These are phyloP conservation scores for Quercus parvula DNA, from an alignment of 306 rosid genomes.

Conservation along the genomic window DNA sequence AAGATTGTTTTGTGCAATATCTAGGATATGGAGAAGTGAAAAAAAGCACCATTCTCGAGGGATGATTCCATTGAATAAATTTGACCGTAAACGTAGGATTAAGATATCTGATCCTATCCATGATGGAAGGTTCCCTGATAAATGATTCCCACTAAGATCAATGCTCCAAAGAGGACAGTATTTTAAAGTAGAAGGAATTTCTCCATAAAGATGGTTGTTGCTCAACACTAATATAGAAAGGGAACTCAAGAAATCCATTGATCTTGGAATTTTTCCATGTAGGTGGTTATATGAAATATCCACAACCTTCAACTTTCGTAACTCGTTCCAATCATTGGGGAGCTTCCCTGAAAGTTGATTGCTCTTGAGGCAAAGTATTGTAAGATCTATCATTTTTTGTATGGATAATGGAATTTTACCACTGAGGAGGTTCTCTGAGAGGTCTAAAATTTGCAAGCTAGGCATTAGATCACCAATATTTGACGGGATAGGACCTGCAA, in stretches of 20 bases:
- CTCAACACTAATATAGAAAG: neutral
- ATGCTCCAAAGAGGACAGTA: neutral
- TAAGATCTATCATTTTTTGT: no score
- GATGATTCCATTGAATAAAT: slow-evolving; percentile 7
- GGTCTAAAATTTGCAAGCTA: neutral
- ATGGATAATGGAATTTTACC: slow-evolving; percentile 13
- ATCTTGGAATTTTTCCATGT: neutral
- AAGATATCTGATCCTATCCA: neutral
- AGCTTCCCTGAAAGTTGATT: neutral
- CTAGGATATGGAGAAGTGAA: no score
- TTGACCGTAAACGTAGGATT: slow-evolving; percentile 8
- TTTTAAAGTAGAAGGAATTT: neutral
- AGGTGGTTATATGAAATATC: slow-evolving; percentile 21
- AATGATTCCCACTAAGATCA: slow-evolving; percentile 14
- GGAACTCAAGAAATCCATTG: neutral
- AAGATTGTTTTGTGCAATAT: no score
- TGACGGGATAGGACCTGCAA: slow-evolving; percentile 20
- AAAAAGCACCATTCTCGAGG: accelerated
- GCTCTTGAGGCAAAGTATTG: accelerated
- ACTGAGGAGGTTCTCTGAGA: neutral
- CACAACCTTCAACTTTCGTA: neutral
- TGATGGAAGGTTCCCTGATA: neutral
- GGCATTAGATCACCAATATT: slow-evolving; percentile 14
- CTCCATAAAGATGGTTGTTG: neutral
- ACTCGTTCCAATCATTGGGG: neutral